Evolutionary conservation across 2,329 filamentous ascomycete genomes (phyloP).

Genomic region (Dactylonectria macrodidyma): DNA sequence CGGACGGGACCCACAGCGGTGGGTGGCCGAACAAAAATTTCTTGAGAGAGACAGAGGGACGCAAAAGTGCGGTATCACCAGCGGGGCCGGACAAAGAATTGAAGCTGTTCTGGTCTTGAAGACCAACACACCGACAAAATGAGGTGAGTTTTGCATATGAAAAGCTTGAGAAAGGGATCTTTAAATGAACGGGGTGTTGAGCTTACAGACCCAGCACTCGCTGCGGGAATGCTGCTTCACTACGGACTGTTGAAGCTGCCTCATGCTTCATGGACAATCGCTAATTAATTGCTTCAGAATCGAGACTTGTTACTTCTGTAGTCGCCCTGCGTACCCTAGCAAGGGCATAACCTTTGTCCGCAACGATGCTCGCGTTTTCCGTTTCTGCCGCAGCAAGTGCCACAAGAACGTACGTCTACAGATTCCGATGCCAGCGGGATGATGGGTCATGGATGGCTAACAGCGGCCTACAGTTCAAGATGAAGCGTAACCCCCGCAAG

Average conservation of each 20-base stretch:
- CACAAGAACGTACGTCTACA: slow-evolving; percentile 67
- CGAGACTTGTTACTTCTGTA: slow-evolving; percentile 63
- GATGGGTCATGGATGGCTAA: slow-evolving; percentile 17
- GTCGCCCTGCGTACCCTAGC: slow-evolving; percentile 66
- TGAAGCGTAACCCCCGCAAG: slow-evolving; percentile 98
- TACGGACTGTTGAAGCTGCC: slow-evolving; percentile 14
- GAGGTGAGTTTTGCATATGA: slow-evolving; percentile 41
- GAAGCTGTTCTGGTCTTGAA: slow-evolving; percentile 45
- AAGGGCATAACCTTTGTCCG: slow-evolving; percentile 70
- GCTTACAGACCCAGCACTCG: background rate
- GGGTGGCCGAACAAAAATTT: slow-evolving; percentile 44
- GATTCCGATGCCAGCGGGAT: background rate
- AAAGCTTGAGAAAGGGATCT: background rate
- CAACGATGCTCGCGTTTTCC: slow-evolving; percentile 67
- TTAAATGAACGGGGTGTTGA: background rate
- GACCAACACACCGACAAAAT: slow-evolving; percentile 46
- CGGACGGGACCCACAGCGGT: slow-evolving; percentile 18
- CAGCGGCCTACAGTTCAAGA: slow-evolving; percentile 78
- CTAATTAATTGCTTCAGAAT: slow-evolving; percentile 52
- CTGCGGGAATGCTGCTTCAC: slow-evolving; percentile 1
- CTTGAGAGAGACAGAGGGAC: slow-evolving; percentile 37
- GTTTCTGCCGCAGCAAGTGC: slow-evolving; percentile 74
- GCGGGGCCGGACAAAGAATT: slow-evolving; percentile 46
- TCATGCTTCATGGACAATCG: slow-evolving; percentile 16
- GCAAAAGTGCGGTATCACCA: slow-evolving; percentile 42